These are phyloP conservation scores for Torulaspora delbrueckii DNA, from an alignment of 805 yeast species.

Conservation along the genomic window DNA sequence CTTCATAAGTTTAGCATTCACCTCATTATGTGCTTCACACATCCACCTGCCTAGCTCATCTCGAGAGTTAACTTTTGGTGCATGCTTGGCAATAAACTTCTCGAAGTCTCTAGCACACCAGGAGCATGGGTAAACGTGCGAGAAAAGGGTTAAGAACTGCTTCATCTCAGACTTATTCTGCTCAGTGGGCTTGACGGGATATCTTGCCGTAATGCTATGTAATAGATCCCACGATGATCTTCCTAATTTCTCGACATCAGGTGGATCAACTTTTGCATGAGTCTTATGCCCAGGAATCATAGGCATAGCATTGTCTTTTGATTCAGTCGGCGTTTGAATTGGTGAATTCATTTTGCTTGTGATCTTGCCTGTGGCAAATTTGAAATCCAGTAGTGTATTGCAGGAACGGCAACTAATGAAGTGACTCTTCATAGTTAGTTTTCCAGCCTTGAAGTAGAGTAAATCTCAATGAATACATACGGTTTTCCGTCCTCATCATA, in stretches of 20 bases:
- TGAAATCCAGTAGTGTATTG: conserved; percentile 75
- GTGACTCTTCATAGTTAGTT: conserved; percentile 11
- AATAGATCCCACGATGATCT: conserved; percentile 87
- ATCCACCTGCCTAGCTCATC: conserved; percentile 87
- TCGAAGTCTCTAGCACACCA: conserved; percentile 85
- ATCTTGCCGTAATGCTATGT: conserved; percentile 85
- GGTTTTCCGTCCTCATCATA: conserved; percentile 90
- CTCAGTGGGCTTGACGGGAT: conserved; percentile 63
- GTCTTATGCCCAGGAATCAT: conserved; percentile 26
- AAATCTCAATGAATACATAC: conserved; percentile 43
- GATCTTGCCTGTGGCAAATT: conserved; percentile 45
- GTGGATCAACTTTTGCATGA: conserved; percentile 61
- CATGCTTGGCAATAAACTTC: conserved; percentile 48
- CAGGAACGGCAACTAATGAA: conserved; percentile 74
- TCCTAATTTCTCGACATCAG: conserved; percentile 79
- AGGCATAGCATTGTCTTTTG: conserved; percentile 16
- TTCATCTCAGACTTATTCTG: conserved; percentile 66
- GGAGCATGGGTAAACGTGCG: conserved; percentile 88
- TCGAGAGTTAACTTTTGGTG: conserved; percentile 56
- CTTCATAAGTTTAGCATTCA: conserved; percentile 83
- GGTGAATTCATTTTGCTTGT: conserved; percentile 6
- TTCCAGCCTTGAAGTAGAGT: neutral
- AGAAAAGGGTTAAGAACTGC: conserved; percentile 63
- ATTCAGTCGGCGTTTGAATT: conserved; percentile 22
- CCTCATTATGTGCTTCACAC: conserved; percentile 92